Conservation (phyloP, 2,329 filamentous ascomycete species). For the Colletotrichum falcatum region DNA sequence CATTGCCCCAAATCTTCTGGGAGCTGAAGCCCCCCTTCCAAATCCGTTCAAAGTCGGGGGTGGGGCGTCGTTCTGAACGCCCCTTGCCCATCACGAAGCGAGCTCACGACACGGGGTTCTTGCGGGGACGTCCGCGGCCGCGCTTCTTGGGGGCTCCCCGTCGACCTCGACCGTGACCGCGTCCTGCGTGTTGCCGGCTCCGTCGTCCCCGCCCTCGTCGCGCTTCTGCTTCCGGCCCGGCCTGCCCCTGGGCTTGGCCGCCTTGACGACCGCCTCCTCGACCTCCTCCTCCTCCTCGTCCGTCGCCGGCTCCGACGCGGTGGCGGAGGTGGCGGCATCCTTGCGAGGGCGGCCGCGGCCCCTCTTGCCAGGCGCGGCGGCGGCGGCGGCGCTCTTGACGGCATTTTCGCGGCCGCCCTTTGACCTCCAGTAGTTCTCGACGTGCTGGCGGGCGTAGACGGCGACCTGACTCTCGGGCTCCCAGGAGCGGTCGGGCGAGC, state of each 20-base stretch:
- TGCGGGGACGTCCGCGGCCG: conserved; percentile 34
- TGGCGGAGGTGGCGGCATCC: too few relatives aligned
- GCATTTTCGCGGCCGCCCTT: conserved; percentile 46
- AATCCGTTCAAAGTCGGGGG: background rate
- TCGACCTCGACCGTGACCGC: background rate
- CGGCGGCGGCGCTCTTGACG: conserved; percentile 34
- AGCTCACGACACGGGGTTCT: background rate
- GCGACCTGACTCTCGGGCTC: conserved; percentile 38
- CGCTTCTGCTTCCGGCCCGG: conserved; percentile 10
- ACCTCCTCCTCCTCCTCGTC: background rate
- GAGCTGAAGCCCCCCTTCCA: too few relatives aligned
- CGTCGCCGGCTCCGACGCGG: background rate
- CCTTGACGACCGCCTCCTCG: background rate
- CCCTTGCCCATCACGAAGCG: background rate
- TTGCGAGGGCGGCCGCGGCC: conserved; percentile 35
- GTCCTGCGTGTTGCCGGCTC: background rate
- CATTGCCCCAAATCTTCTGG: background rate
- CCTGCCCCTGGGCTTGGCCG: conserved; percentile 6
- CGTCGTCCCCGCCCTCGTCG: background rate
- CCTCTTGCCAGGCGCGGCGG: conserved; percentile 15
- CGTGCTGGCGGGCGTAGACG: conserved; percentile 23
- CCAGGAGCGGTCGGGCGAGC: conserved; percentile 38
- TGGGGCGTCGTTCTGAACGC: background rate
- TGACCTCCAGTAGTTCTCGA: conserved; percentile 49
- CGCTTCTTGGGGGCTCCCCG: conserved; percentile 34